Conservation (phyloP, 1,284 basidiomycete genomes). For the Trichosporon sp. region DNA sequence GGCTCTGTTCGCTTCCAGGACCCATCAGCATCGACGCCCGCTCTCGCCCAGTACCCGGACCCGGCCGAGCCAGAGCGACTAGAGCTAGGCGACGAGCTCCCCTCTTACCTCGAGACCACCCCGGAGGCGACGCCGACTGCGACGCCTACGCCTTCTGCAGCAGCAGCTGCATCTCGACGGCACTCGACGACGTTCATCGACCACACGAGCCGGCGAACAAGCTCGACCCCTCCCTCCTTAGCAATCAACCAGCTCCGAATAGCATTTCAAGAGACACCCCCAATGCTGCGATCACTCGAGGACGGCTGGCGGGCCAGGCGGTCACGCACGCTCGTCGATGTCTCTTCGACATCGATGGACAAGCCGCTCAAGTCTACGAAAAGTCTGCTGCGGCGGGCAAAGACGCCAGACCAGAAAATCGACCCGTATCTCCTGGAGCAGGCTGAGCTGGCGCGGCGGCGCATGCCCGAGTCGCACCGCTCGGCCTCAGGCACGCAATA, state of each 20-base stretch:
- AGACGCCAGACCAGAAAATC: background rate
- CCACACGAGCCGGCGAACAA: background rate
- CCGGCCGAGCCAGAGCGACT: background rate
- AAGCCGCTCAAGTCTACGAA: background rate
- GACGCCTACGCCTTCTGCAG: no score
- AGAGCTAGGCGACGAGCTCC: background rate
- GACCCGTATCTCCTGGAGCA: background rate
- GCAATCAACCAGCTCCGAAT: conserved; percentile 15
- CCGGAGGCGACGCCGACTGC: background rate
- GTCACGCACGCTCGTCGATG: background rate
- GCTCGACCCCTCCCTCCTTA: background rate
- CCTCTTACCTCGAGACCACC: background rate
- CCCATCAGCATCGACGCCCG: background rate
- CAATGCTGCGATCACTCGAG: conserved; percentile 28
- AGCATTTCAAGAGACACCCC: conserved; percentile 31
- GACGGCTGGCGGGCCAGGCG: conserved; percentile 29
- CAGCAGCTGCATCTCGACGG: background rate
- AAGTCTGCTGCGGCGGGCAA: background rate
- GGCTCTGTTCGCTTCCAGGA: background rate
- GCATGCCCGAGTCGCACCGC: background rate
- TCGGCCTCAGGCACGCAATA: background rate
- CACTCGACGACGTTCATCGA: conserved; percentile 3
- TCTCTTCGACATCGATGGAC: background rate
- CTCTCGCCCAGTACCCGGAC: background rate
- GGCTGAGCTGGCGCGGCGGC: background rate